Percentiles rank a stretch among this genome's conserved stretches.
These are phyloP conservation scores for Trichoderma arundinaceum DNA, from an alignment of 2,329 filamentous ascomycete genomes.

Conservation along the genomic window DNA sequence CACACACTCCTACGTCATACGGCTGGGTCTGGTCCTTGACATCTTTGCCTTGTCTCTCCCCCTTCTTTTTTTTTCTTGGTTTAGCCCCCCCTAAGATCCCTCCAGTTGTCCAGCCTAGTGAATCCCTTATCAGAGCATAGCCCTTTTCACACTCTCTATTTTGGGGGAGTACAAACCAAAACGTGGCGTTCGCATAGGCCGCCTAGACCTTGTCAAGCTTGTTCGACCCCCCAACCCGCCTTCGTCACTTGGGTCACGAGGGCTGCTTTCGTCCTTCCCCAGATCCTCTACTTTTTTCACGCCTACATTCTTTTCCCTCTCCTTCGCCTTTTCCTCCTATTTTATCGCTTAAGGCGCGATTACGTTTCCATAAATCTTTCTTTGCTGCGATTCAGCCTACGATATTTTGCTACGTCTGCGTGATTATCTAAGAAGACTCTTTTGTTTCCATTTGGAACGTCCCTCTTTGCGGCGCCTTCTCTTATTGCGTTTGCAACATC, in stretches of 20 bases:
- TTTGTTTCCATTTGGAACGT: not conserved
- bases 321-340: not conserved
- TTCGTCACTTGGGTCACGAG: not conserved
- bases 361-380: not conserved
- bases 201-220: not conserved
- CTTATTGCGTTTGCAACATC: not conserved
- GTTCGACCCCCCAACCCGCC: not conserved
- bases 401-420: not conserved
- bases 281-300: not conserved
- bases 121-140: not conserved
- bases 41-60: too few species aligned
- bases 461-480: not conserved
- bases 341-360: not conserved
- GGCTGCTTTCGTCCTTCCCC: conserved; percentile 6
- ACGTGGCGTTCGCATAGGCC: conserved; percentile 6
- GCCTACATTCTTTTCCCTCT: not conserved
- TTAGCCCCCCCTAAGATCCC: not conserved
- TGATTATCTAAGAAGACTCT: not conserved
- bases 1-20: too few species aligned
- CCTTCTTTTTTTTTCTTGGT: not conserved
- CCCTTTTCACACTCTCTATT: not conserved
- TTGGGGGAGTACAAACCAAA: not conserved
- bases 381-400: not conserved
- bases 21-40: too few species aligned
- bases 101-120: not conserved